Evolutionary conservation across 2,329 filamentous ascomycete species (phyloP), one percentile per base, ranked within the genome.

Genomic region (Gliomastix tumulicola): DNA sequence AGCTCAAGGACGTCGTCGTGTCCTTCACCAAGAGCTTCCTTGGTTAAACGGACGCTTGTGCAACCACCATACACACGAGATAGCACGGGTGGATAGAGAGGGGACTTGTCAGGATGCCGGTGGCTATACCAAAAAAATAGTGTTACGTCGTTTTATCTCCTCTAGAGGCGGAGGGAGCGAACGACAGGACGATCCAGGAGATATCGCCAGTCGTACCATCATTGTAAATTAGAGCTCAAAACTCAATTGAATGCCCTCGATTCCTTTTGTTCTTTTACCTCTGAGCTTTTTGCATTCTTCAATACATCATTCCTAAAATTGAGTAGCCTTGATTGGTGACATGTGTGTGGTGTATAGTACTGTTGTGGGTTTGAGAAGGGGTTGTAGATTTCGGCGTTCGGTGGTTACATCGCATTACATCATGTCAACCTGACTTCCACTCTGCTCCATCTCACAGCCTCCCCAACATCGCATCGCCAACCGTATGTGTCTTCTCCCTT

Each of bases 1-100:
- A 79, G 74, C 71, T 94, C 59, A 86, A 81, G 76, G 83, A 92
- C 42, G 71, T 85, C 57, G 78, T 88, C 56, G 46, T 55, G 54
- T 74, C 59, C 66, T 97, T 96, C 81, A 94, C 87, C 76, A 94
- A 95, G 86, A 87, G 81, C 79, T 97, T 96, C 79, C 55, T 69
- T 46, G 63, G 63, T 59, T 78, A 76, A 76, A 57, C 51, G 37
- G 39, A 45, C 35, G 46, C 47, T 48, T 41, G 44, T 48, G 45
- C 45, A 47, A 45, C 48, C 46, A n/a, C n/a, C n/a, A n/a, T n/a
- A n/a, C n/a, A n/a, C n/a, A n/a, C n/a, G n/a, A 43, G 46, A 46
- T 43, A 45, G 47, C 28, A 31, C 25, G 16, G 20, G n/a, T n/a
- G 22, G 28, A 9, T 51, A 50, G 51, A 54, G 50, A 53, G 41